phyloP scores from a whole-genome alignment of 352 stramenopile species.

The Blastocystis sp. region DNA sequence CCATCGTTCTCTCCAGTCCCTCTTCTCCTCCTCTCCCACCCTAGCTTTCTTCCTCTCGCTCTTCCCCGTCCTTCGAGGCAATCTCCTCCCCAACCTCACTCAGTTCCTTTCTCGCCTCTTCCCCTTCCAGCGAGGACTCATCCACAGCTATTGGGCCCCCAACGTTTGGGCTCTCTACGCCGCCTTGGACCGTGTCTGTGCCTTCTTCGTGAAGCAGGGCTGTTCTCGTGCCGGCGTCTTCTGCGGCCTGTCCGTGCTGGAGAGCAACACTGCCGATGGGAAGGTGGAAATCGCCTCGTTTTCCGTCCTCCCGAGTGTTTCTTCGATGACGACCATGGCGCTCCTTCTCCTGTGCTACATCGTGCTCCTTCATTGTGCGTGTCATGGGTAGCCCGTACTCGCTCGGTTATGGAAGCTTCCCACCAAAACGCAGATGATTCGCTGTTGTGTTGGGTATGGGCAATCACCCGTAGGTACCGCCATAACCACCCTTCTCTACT shows the following conservation, averaged over 20 bases:
- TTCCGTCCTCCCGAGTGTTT: conserved; percentile 40
- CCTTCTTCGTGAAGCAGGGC: neutral
- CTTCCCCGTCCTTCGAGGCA: conserved; percentile 31
- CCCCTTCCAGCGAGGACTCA: conserved; percentile 89
- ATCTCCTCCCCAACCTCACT: conserved; percentile 72
- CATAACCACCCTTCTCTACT: conserved; percentile 72
- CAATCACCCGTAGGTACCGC: neutral
- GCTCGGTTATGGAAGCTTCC: conserved; percentile 5
- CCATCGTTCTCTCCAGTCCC: conserved; percentile 78
- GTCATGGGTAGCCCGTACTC: conserved; percentile 21
- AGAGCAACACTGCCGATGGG: conserved; percentile 21
- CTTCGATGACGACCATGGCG: conserved; percentile 29
- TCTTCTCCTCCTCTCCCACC: neutral
- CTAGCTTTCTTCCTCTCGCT: conserved; percentile 67
- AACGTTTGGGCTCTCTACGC: conserved; percentile 95
- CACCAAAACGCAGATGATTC: neutral
- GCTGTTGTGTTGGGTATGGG: neutral
- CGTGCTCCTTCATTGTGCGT: neutral
- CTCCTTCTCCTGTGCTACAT: conserved; percentile 14
- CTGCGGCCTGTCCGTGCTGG: conserved; percentile 8
- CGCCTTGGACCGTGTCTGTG: conserved; percentile 79
- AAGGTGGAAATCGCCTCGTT: conserved; percentile 10
- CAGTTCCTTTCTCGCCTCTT: conserved; percentile 90
- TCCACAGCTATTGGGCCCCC: conserved; percentile 95
- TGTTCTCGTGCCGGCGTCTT: conserved; percentile 24